Conservation (phyloP, 305 asterid species). For the Plantago coronopus region DNA sequence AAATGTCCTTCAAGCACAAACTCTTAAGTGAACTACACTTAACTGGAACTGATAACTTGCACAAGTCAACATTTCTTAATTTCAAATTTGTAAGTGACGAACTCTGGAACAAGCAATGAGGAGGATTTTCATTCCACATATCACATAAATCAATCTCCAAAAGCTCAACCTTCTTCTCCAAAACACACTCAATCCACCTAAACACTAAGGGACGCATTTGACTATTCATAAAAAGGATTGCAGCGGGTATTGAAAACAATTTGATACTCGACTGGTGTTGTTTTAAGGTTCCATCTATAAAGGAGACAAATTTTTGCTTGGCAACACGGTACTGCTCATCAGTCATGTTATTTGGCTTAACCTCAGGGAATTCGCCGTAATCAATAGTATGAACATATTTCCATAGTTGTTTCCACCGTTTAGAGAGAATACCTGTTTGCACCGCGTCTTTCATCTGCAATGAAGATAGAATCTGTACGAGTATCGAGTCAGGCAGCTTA, state of each 20-base stretch:
- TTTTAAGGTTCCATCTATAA: no score
- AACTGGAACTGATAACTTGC: not conserved
- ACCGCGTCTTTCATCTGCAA: no score
- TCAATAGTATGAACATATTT: not conserved
- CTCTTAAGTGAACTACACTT: not conserved
- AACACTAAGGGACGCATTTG: no score
- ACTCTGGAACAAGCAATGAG: no score
- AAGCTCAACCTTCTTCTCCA: not conserved
- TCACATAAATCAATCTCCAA: not conserved
- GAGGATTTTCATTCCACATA: not conserved
- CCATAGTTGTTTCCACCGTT: not conserved
- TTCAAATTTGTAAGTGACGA: not conserved
- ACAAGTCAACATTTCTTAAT: not conserved
- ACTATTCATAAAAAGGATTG: no score
- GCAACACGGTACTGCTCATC: no score
- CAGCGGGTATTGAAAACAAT: no score
- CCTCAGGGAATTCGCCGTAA: no score
- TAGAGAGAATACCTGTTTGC: no score
- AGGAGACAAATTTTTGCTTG: no score
- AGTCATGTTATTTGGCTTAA: no score
- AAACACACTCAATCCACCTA: not conserved
- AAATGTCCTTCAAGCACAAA: not conserved
- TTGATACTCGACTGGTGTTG: no score
- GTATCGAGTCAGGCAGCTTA: not conserved
- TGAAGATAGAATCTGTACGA: not conserved